Percentiles rank a stretch among this genome's conserved stretches.
phyloP scores from a whole-genome alignment of 1,139 yeast genomes.

The Pichia sp. region DNA sequence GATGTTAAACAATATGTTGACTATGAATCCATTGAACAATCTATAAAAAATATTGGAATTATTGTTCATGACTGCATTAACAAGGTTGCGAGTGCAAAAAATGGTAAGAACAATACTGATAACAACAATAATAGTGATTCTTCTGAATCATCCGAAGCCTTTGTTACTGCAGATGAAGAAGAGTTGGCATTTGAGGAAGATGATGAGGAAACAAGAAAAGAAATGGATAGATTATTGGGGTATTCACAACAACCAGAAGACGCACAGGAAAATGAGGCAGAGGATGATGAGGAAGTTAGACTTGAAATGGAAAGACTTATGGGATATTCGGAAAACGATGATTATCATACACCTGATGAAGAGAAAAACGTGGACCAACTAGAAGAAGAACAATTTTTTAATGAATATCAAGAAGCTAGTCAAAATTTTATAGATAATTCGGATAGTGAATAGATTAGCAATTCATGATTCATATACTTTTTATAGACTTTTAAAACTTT shows the following conservation, averaged over 20 bases:
- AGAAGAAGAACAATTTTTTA: slow-evolving; percentile 6
- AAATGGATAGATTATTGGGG: slow-evolving; percentile 8
- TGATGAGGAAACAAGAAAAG: slow-evolving; percentile 9
- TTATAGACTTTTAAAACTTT: background rate
- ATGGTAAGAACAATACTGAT: background rate
- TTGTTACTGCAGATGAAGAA: background rate
- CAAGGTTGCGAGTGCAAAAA: background rate
- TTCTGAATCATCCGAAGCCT: background rate
- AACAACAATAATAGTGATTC: background rate
- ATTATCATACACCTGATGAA: background rate
- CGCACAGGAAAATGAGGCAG: slow-evolving; percentile 6
- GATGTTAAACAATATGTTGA: slow-evolving; percentile 7
- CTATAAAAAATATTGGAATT: background rate
- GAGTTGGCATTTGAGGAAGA: slow-evolving; percentile 6
- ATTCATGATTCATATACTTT: background rate
- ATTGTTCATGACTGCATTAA: background rate
- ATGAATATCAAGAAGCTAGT: slow-evolving; percentile 1
- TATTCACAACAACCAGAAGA: slow-evolving; percentile 5
- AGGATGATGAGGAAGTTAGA: slow-evolving; percentile 12
- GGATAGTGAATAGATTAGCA: slow-evolving; percentile 7
- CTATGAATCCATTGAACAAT: slow-evolving; percentile 1
- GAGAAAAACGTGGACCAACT: background rate
- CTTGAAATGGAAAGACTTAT: slow-evolving; percentile 13
- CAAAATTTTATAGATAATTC: background rate
- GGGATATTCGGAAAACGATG: slow-evolving; percentile 6